Percentiles rank a stretch among this genome's conserved stretches.
Conservation (phyloP, 345 rosid species). For the Conringia planisiliqua region DNA sequence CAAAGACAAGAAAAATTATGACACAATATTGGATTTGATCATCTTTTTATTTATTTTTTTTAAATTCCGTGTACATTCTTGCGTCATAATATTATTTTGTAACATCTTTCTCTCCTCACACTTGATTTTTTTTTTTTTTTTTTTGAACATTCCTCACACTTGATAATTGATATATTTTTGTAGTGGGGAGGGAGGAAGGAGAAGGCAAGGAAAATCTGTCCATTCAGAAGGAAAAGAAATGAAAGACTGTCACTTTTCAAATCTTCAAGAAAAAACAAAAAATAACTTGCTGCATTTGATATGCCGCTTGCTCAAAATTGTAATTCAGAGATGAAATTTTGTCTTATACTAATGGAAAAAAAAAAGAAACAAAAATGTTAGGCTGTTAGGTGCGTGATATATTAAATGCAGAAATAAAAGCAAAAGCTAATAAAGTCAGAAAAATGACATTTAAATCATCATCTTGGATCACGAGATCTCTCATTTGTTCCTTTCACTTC, state of each 20-base stretch:
- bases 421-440: conserved; percentile 29
- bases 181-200: not conserved
- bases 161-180: not conserved
- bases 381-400: conserved; percentile 30
- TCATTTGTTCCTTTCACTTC: conserved; percentile 33
- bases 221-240: not conserved
- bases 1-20: too few species aligned
- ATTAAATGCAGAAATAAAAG: conserved; percentile 24
- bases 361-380: conserved; percentile 21
- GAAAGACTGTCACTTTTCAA: not conserved
- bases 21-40: too few species aligned
- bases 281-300: conserved; percentile 1
- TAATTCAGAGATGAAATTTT: conserved; percentile 14
- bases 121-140: too few species aligned
- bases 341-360: conserved; percentile 12
- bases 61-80: too few species aligned
- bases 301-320: conserved; percentile 9
- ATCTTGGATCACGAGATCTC: conserved; percentile 42
- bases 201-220: not conserved
- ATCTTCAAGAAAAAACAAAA: not conserved
- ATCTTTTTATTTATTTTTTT: too few species aligned
- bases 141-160: too few species aligned
- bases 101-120: too few species aligned
- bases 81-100: too few species aligned
- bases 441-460: conserved; percentile 29